Conservation (phyloP, 768 basidiomycete genomes). For the Leccinum imitatum region DNA sequence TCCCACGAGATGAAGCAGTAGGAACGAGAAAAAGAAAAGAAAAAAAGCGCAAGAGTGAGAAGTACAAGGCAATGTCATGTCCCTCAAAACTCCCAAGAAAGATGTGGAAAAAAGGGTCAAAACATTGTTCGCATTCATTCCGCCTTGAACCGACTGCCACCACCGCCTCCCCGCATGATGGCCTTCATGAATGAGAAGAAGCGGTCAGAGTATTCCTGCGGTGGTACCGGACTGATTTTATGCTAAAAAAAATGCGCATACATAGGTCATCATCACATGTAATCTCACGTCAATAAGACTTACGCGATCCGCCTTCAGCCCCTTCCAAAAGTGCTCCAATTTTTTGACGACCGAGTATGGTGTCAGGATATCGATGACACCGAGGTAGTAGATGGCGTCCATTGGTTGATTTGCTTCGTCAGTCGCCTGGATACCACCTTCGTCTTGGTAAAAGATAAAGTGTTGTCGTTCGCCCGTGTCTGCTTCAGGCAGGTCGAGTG, state of each 20-base stretch:
- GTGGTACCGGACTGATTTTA: slow-evolving; percentile 92
- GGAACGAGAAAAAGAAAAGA: background rate
- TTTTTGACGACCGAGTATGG: slow-evolving; percentile 80
- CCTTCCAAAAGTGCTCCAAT: slow-evolving; percentile 91
- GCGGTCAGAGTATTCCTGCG: slow-evolving; percentile 81
- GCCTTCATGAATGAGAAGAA: slow-evolving; percentile 88
- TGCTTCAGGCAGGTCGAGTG: slow-evolving; percentile 59
- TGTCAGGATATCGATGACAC: slow-evolving; percentile 95
- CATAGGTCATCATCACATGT: slow-evolving; percentile 4
- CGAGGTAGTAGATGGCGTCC: slow-evolving; percentile 88
- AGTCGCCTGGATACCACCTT: slow-evolving; percentile 89
- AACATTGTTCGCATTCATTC: slow-evolving; percentile 29
- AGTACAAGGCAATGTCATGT: slow-evolving; percentile 5
- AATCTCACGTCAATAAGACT: slow-evolving; percentile 28
- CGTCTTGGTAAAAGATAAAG: slow-evolving; percentile 95
- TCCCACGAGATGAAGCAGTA: slow-evolving; percentile 15
- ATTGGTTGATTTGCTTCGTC: slow-evolving; percentile 75
- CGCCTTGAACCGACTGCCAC: slow-evolving; percentile 50
- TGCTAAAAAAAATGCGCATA: slow-evolving; percentile 49
- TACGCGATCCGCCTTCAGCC: slow-evolving; percentile 81
- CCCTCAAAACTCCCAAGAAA: slow-evolving; percentile 11
- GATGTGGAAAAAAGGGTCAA: background rate
- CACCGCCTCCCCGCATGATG: slow-evolving; percentile 79
- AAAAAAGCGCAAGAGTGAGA: background rate
- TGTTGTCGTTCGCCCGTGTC: slow-evolving; percentile 58